Conservation (phyloP, 192 early-diverging fungal species). For the Backusella macrospora region DNA sequence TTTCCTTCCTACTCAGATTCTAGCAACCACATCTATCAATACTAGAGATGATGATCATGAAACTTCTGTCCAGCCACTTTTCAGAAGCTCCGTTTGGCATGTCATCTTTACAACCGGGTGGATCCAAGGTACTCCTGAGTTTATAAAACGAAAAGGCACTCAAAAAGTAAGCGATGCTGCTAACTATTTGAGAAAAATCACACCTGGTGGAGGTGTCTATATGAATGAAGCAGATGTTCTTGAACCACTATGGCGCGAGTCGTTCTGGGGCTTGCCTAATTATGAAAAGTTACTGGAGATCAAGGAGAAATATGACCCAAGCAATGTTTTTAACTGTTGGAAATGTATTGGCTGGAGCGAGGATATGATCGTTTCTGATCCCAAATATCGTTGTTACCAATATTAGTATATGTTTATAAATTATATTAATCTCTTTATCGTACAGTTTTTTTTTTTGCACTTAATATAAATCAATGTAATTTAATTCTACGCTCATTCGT, state of each 20-base stretch:
- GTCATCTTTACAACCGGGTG: constrained; percentile 14
- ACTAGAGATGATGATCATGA: neutral
- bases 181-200: constrained; percentile 24
- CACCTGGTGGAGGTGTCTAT: constrained; percentile 47
- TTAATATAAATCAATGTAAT: neutral
- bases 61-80: constrained; percentile 13
- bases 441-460: neutral
- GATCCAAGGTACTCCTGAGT: constrained; percentile 9
- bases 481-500: neutral
- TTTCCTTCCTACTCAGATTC: constrained; percentile 26
- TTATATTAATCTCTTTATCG: neutral
- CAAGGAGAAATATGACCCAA: constrained; percentile 49
- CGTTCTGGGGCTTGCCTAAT: constrained; percentile 49
- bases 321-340: constrained; percentile 46
- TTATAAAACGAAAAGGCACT: neutral
- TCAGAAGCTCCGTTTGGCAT: constrained; percentile 14
- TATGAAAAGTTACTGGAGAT: constrained; percentile 45
- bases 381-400: constrained; percentile 22
- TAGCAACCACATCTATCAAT: constrained; percentile 4
- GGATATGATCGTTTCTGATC: constrained; percentile 5
- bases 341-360: constrained; percentile 48
- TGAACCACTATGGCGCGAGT: constrained; percentile 46
- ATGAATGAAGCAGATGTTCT: constrained; percentile 50
- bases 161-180: constrained; percentile 24
- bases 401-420: neutral